Conservation (phyloP, 1,139 yeast genomes). For the Arxiozyma slooffiae region DNA sequence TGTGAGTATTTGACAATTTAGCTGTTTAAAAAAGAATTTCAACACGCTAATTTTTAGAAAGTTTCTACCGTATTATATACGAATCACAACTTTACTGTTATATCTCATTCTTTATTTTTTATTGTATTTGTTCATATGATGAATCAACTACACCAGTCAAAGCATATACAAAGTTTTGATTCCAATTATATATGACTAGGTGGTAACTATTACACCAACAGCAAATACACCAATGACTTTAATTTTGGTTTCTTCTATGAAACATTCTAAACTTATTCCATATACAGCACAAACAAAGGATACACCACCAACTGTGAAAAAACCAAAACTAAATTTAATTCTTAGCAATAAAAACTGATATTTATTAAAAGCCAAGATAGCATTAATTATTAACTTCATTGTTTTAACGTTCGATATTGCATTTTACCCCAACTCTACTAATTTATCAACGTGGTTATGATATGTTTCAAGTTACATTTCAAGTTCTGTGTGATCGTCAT, state of each 20-base stretch:
- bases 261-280: conserved; percentile 74
- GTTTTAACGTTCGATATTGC: conserved; percentile 61
- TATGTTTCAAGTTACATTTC: conserved; percentile 70
- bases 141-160: conserved; percentile 38
- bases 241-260: conserved; percentile 53
- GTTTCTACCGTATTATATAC: too few relatives aligned
- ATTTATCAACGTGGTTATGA: conserved; percentile 68
- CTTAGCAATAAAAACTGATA: conserved; percentile 69
- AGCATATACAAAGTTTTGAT: conserved; percentile 34
- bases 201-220: conserved; percentile 18
- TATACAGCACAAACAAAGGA: conserved; percentile 65
- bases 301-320: conserved; percentile 48
- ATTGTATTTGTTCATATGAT: conserved; percentile 11
- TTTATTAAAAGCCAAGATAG: conserved; percentile 67
- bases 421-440: conserved; percentile 68
- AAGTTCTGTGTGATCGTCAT: conserved; percentile 51
- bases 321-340: conserved; percentile 55
- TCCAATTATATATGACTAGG: conserved; percentile 32
- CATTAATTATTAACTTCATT: conserved; percentile 73
- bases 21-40: too few relatives aligned
- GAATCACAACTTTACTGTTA: not conserved
- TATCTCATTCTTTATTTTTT: not conserved
- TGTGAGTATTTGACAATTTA: too few relatives aligned
- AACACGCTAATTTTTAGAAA: too few relatives aligned
- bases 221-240: conserved; percentile 42